Base-by-base conservation (phyloP, 768 basidiomycete species). In the Lactarius quietus region DNA sequence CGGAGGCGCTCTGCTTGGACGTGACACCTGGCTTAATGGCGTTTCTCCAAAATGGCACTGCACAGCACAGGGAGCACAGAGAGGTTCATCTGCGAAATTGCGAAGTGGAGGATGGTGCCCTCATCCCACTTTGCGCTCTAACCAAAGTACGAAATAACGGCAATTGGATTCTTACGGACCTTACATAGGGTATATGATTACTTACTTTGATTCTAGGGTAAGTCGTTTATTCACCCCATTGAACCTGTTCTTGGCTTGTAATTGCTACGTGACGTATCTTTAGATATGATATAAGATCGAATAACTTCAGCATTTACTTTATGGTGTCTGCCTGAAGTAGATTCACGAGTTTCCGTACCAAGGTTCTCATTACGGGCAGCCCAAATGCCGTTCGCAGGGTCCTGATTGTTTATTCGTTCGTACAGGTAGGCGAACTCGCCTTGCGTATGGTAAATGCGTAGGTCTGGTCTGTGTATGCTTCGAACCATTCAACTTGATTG, bases 81-180 rank as follows among this genome's bases (percentile, higher is more conserved):
- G 58, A 59, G 20, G 41, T 64, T 18, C 63, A 64, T 33, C 23
- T 64, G 6, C 57, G 57, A 38, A 53, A 54, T 54, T 64, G 63
- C 29, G 57, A 53, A 12, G 57, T 64, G 58, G 58, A 59, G 41
- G 17, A 59, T 17, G 58, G 41, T 23, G 52, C 28, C 31, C 58
- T 64, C 1, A 17, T n/a, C 15, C 52, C 33, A 10, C 52, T 64
- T 12, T 59, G 53, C 23, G 58, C 52, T 18, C 18, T 64, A 33
- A 52, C 57, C 12, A 43, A 55, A 9, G 53, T 64, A 33, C 39
- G 63, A n/a, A 54, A 20, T 26, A n/a, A 55, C 31, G 6, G 17
- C 6, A 23, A 64, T 28, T 63, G 62, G 57, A 23, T 64, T 28
- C 62, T 26, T 14, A 23, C 36, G 35, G 43, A 51, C 26, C 20